Conservation (phyloP, 2,329 filamentous ascomycete genomes). For the Thyridium curvatum region DNA sequence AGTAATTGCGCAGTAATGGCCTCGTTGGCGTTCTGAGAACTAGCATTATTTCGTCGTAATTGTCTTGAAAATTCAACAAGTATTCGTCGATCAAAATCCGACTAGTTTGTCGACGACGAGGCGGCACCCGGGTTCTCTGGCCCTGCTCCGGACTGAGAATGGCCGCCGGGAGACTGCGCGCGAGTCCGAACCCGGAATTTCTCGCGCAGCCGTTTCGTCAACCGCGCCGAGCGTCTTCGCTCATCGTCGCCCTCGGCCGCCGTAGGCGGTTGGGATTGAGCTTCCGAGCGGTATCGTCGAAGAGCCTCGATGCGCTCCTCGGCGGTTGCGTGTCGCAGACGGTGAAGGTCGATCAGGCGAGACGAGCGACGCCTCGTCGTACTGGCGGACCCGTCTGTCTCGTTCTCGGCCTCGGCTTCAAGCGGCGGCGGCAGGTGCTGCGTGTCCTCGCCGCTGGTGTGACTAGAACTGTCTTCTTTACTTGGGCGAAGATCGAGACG, state of each 20-base stretch:
- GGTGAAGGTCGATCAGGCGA: constrained; percentile 49
- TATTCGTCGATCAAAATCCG: too few species aligned
- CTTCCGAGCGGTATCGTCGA: constrained; percentile 38
- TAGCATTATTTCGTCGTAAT: too few species aligned
- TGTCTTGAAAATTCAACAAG: too few species aligned
- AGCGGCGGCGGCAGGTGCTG: constrained; percentile 32
- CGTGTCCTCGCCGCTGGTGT: constrained; percentile 14
- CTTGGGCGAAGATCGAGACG: constrained; percentile 48
- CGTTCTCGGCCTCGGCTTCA: constrained; percentile 26
- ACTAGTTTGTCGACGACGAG: too few species aligned
- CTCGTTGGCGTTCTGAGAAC: too few species aligned
- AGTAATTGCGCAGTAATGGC: too few species aligned
- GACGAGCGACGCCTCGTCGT: constrained; percentile 32
- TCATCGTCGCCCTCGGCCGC: constrained; percentile 24
- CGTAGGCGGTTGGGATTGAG: constrained; percentile 18
- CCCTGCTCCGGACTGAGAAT: neutral
- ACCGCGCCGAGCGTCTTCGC: constrained; percentile 30
- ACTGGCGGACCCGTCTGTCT: constrained; percentile 21
- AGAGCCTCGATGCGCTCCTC: constrained; percentile 58
- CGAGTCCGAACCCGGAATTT: constrained; percentile 46
- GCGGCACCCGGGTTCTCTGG: too few species aligned
- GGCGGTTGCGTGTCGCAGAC: constrained; percentile 50
- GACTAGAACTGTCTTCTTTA: constrained; percentile 11
- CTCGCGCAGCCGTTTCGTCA: constrained; percentile 45
- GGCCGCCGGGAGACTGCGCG: constrained; percentile 22